Conservation (phyloP, 768 basidiomycete genomes). For the Lactifluus subvellereus region DNA sequence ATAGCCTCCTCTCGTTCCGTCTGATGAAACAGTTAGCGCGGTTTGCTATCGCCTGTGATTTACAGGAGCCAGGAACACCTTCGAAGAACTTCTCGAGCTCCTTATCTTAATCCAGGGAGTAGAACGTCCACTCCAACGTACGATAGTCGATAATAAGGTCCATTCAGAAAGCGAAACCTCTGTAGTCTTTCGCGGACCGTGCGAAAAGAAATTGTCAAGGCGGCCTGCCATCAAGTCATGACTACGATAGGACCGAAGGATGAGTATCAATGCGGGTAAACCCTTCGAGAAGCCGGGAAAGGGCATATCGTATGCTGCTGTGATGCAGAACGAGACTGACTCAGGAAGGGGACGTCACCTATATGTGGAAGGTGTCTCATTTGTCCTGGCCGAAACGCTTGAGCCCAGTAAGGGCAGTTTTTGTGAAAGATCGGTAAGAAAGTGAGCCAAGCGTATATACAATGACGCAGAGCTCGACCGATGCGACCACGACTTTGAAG, state of each 20-base stretch:
- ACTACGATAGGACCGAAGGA: neutral
- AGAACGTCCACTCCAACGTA: neutral
- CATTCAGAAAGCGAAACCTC: neutral
- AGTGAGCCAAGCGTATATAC: neutral
- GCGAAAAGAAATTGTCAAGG: neutral
- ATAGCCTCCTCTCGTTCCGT: rapidly evolving
- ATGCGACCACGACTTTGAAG: neutral
- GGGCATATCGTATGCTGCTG: neutral
- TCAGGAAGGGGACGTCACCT: conserved; percentile 8
- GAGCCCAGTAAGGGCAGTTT: neutral
- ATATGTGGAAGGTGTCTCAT: no score
- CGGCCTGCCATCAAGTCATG: neutral
- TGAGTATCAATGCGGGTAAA: no score
- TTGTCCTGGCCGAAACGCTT: no score
- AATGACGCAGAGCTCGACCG: neutral
- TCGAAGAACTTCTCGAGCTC: neutral
- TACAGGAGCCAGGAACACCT: neutral
- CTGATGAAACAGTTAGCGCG: no score
- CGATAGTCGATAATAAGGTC: neutral
- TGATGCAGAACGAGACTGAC: neutral
- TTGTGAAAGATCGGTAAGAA: neutral
- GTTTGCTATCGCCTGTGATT: neutral
- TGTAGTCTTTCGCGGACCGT: neutral
- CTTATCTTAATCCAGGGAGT: neutral
- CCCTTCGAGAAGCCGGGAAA: neutral